Evolutionary conservation across 441 rosid genomes (phyloP).

Genomic region (Jatropha multifida): DNA sequence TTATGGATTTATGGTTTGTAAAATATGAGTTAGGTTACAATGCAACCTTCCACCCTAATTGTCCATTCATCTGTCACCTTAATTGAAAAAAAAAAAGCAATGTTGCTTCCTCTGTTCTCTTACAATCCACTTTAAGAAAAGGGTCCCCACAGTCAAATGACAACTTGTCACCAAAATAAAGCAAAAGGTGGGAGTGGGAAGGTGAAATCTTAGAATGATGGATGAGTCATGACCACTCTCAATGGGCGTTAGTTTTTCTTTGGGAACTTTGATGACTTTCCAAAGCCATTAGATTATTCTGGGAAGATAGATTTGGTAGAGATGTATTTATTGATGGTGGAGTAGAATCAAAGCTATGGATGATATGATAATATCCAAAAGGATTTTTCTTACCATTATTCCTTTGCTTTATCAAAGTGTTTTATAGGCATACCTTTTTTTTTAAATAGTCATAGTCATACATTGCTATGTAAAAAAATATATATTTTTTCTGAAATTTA

Average conservation of each 20-base stretch:
- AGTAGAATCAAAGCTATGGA: slow-evolving; percentile 25
- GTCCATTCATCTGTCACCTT: slow-evolving; percentile 15
- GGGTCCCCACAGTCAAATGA: slow-evolving; percentile 19
- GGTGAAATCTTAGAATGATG: background rate
- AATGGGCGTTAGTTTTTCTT: slow-evolving; percentile 10
- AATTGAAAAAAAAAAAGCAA: background rate
- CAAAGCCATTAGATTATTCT: slow-evolving; percentile 5
- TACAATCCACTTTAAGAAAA: slow-evolving; percentile 21
- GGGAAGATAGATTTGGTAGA: slow-evolving; percentile 22
- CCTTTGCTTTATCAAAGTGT: too few species aligned
- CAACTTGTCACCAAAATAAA: slow-evolving; percentile 11
- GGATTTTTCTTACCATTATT: background rate
- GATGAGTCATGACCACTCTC: slow-evolving; percentile 13
- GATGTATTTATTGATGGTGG: slow-evolving; percentile 18
- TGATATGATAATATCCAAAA: too few species aligned
- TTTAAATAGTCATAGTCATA: too few species aligned
- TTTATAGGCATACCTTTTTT: too few species aligned
- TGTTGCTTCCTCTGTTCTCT: slow-evolving; percentile 26
- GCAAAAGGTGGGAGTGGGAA: background rate
- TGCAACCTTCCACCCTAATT: background rate
- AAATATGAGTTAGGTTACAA: background rate
- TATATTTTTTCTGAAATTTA: too few species aligned
- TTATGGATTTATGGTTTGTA: too few species aligned
- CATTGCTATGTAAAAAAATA: too few species aligned
- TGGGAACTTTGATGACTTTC: slow-evolving; percentile 7